Evolutionary conservation across 176 grass and related monocot genomes (phyloP).

Genomic region (Musa acuminata): DNA sequence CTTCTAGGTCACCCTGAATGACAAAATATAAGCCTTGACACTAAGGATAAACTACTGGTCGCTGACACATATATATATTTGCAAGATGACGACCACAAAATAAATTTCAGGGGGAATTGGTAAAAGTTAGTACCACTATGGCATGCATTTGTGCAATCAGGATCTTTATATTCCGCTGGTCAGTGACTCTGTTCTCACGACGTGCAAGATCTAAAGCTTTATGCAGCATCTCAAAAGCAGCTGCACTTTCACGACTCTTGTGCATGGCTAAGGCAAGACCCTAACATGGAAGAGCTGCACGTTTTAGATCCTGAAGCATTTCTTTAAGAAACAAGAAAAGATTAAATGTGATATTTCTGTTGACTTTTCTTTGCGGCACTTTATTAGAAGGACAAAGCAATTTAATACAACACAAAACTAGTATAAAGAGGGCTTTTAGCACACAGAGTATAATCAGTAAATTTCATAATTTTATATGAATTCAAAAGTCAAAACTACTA

Average conservation of each 20-base stretch:
- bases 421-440: background rate
- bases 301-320: background rate
- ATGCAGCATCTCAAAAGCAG: slow-evolving; percentile 67
- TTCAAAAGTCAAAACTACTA: too few species aligned
- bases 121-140: slow-evolving; percentile 36
- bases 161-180: slow-evolving; percentile 73
- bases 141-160: slow-evolving; percentile 91
- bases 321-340: background rate
- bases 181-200: slow-evolving; percentile 56
- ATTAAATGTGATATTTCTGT: background rate
- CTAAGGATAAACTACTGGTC: background rate
- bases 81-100: background rate
- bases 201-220: slow-evolving; percentile 70
- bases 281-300: slow-evolving; percentile 23
- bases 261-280: slow-evolving; percentile 73
- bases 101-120: background rate
- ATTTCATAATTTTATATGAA: background rate
- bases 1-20: slow-evolving; percentile 53
- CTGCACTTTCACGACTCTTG: slow-evolving; percentile 42
- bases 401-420: background rate
- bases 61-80: background rate
- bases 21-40: slow-evolving; percentile 1
- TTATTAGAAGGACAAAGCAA: background rate
- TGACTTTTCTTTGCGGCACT: background rate
- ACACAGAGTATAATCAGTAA: background rate